Conservation (phyloP, 2,329 filamentous ascomycete genomes). For the Botrytis sinoallii region DNA sequence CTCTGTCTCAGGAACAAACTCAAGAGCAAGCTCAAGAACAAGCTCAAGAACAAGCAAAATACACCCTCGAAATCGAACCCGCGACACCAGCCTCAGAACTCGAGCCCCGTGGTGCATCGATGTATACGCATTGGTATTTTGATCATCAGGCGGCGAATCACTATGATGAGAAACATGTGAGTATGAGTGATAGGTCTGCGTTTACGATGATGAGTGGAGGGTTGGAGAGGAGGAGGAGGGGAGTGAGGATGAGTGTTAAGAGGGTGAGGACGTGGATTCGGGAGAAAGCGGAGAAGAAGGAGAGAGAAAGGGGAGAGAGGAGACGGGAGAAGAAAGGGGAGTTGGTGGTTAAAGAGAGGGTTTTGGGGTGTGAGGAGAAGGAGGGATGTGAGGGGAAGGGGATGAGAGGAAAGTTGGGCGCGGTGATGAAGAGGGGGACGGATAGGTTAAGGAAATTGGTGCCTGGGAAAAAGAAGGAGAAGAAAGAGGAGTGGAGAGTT, state of each 20-base stretch:
- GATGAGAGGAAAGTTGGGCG: not conserved
- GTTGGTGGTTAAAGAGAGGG: not conserved
- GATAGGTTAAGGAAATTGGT: not conserved
- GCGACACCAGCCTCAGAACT: not conserved
- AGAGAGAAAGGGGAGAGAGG: not conserved
- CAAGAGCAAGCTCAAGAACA: not conserved
- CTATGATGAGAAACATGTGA: not conserved
- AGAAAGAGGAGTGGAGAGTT: not conserved
- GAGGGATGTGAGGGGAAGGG: not conserved
- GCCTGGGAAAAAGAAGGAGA: not conserved
- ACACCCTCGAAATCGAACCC: not conserved
- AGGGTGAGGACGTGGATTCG: not conserved
- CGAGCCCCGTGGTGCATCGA: not conserved
- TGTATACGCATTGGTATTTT: not conserved
- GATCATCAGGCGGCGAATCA: not conserved
- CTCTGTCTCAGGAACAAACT: not conserved
- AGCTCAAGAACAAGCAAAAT: not conserved
- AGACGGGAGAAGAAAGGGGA: not conserved
- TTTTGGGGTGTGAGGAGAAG: not conserved
- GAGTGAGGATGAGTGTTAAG: not conserved
- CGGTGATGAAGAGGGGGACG: not conserved
- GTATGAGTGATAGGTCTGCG: not conserved
- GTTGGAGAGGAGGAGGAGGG: not conserved
- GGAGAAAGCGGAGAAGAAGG: not conserved
- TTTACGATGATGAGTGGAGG: not conserved